These are phyloP conservation scores for Gaeumannomyces tritici DNA, from an alignment of 2,329 filamentous ascomycete genomes.

Conservation along the genomic window DNA sequence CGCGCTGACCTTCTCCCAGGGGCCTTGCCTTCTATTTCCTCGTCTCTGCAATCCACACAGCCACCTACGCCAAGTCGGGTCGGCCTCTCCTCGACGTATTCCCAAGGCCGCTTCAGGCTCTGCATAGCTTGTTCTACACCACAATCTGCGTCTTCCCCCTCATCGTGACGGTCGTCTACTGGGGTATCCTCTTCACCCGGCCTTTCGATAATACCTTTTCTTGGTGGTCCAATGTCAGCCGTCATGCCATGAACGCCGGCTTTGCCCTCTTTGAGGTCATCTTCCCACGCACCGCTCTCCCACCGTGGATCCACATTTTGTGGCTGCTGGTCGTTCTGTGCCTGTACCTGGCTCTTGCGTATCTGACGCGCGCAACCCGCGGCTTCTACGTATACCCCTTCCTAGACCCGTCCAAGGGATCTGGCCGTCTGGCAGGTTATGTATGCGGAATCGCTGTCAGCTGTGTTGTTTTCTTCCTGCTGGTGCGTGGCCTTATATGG, in stretches of 20 bases:
- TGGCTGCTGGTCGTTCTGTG: constrained; percentile 62
- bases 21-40: constrained; percentile 72
- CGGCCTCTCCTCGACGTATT: constrained; percentile 46
- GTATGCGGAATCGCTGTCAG: constrained; percentile 48
- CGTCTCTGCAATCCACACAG: constrained; percentile 57
- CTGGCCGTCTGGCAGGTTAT: constrained; percentile 53
- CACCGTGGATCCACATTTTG: constrained; percentile 54
- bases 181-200: constrained; percentile 47
- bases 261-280: constrained; percentile 71
- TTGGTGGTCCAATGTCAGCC: constrained; percentile 58
- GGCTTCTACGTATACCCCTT: constrained; percentile 72
- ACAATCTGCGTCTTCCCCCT: constrained; percentile 55
- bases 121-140: constrained; percentile 57
- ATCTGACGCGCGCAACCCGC: constrained; percentile 59
- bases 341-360: constrained; percentile 65
- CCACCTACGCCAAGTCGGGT: constrained; percentile 50
- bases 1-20: neutral
- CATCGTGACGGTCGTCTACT: constrained; percentile 63
- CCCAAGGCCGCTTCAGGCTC: constrained; percentile 51
- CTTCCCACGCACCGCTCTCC: constrained; percentile 53
- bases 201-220: constrained; percentile 36
- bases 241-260: constrained; percentile 64
- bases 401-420: constrained; percentile 48
- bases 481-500: constrained; percentile 41
- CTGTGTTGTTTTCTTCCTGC: constrained; percentile 40